Evolutionary conservation across 495 filamentous ascomycete genomes (phyloP), one percentile per base, ranked within the genome.

Genomic region (Penicillium goetzii): DNA sequence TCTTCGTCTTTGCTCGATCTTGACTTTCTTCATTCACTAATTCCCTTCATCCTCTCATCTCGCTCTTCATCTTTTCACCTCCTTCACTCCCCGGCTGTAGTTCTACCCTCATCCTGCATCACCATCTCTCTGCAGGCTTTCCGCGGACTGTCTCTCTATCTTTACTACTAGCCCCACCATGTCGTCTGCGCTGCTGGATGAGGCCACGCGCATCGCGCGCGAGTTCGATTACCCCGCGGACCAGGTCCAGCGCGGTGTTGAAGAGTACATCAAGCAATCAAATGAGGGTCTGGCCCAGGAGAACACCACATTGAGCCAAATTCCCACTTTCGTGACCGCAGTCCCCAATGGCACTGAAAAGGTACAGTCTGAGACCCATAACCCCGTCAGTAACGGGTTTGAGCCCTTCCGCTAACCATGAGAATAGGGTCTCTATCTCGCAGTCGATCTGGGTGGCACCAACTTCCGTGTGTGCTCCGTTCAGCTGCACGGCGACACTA

Each of bases 311-410:
- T 77, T 99, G 83, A 91, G 88, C 76, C 96, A 98, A 80, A 99
- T 99, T 68, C 95, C 95, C 0, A 97, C 95, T 25, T 99, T 94
- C 73, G 94, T 99, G 41, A 97, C 95, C 2, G 87, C 84, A 11
- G 96, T 98, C 4, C 96, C 95, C 65, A 97, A 98, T 86, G 95
- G 95, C 64, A 97, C 93, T 3, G 95, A 99, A 72, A 96, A 97
- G 88, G 80, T 84, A 67, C 45, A 56, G 25, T 51, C 25, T 28
- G 2, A n/a, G 23, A 21, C 23, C 25, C 12, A 28, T 30, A 21
- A 51, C 12, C 23, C 15, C 12, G 25, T 30, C 25, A 51, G 47
- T 14, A 26, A 30, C 3, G 19, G 12, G 19, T 12, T 51, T 4
- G 47, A 51, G 25, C 47, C 14, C 5, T n/a, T 47, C 25, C 47